Evolutionary conservation across 2,329 filamentous ascomycete species (phyloP).

Genomic region (Arthroderma sp.): DNA sequence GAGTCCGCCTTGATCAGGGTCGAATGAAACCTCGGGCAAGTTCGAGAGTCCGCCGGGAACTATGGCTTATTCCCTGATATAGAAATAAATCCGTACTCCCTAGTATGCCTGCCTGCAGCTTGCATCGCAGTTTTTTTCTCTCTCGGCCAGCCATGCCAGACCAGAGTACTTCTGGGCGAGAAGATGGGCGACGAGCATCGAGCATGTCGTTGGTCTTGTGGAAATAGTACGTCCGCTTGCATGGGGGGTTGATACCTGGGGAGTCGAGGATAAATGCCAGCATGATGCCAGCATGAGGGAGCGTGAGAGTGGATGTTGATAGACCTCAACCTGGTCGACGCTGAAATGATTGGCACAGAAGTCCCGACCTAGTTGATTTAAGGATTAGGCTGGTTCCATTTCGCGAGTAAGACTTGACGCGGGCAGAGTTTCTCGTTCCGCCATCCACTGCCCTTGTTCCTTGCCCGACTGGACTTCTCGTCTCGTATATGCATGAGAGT

Average conservation of each 20-base stretch:
- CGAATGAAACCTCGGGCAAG: neutral
- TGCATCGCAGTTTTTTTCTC: neutral
- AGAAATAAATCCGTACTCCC: neutral
- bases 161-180: neutral
- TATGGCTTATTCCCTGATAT: neutral
- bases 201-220: neutral
- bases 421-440: neutral
- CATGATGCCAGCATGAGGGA: neutral
- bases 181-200: neutral
- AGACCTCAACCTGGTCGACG: neutral
- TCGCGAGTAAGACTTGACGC: neutral
- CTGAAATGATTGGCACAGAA: neutral
- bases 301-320: neutral
- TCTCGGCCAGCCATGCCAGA: neutral
- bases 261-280: neutral
- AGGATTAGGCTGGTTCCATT: constrained; percentile 2
- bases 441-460: neutral
- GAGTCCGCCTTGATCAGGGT: neutral
- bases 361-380: neutral
- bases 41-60: neutral
- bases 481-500: neutral
- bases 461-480: neutral
- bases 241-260: neutral
- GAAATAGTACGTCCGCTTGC: neutral
- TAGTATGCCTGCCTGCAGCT: neutral